Evolutionary conservation across 2,329 filamentous ascomycete genomes (phyloP).

Genomic region (Plectosphaerella cucumerina): DNA sequence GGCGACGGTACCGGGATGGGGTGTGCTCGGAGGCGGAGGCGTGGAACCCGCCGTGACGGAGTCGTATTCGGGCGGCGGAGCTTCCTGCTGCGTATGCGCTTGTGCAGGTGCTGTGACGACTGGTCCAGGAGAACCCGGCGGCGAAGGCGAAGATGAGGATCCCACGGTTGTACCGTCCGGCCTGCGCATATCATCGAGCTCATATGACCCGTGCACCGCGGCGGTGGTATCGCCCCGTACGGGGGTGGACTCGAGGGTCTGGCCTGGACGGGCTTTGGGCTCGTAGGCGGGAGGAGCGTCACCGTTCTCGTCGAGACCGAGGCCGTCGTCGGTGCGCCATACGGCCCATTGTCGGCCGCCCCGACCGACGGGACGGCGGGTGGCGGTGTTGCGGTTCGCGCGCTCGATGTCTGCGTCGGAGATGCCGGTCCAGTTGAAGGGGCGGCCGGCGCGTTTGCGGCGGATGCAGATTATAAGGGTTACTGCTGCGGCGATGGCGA

Average conservation of each 20-base stretch:
- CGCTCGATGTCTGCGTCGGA: not conserved
- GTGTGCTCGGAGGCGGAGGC: not conserved
- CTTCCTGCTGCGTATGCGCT: not conserved
- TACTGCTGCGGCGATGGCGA: conserved; percentile 33
- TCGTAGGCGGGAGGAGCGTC: conserved; percentile 63
- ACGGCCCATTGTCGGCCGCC: conserved; percentile 12
- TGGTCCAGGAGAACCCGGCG: not conserved
- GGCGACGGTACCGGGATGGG: not conserved
- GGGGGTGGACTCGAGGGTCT: conserved; percentile 1
- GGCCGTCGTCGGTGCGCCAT: conserved; percentile 43
- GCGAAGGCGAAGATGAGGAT: not conserved
- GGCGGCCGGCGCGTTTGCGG: conserved; percentile 20
- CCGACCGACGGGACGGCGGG: conserved; percentile 17
- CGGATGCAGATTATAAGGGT: conserved; percentile 40
- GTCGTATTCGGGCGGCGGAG: not conserved
- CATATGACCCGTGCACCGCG: not conserved
- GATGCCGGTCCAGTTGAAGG: not conserved
- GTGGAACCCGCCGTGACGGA: not conserved
- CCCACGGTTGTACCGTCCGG: not conserved
- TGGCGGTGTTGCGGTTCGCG: conserved; percentile 11
- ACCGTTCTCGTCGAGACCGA: conserved; percentile 57
- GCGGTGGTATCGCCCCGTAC: not conserved
- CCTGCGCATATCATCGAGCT: not conserved
- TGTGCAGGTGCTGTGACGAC: not conserved
- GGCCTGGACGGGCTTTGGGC: conserved; percentile 18